Conservation (phyloP, 2,329 filamentous ascomycete genomes). For the Plectosphaerella cucumerina region DNA sequence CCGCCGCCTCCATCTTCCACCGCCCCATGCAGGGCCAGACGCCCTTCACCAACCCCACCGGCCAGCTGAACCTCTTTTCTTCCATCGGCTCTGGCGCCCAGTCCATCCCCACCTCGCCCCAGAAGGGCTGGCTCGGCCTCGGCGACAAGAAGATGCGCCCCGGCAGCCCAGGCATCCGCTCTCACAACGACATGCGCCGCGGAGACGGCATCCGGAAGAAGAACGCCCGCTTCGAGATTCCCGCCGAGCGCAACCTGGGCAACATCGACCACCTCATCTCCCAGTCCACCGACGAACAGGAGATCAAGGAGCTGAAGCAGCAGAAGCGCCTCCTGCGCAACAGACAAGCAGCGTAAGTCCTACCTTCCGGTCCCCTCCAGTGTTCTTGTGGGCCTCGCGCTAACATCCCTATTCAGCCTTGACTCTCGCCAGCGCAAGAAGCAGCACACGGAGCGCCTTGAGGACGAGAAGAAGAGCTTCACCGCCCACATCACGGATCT, state of each 20-base stretch:
- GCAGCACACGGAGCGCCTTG: conserved; percentile 92
- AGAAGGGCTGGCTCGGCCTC: conserved; percentile 54
- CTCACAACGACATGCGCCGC: conserved; percentile 71
- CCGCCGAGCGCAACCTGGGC: conserved; percentile 83
- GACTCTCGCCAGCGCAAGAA: conserved; percentile 98
- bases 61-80: conserved; percentile 51
- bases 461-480: conserved; percentile 94
- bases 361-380: conserved; percentile 12
- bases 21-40: conserved; percentile 47
- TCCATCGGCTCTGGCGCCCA: conserved; percentile 40
- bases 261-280: conserved; percentile 94
- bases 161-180: conserved; percentile 65
- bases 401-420: conserved; percentile 61
- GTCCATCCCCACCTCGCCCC: conserved; percentile 50
- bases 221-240: conserved; percentile 97
- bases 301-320: conserved; percentile 97
- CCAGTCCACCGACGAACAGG: conserved; percentile 81
- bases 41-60: conserved; percentile 49
- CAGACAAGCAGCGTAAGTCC: conserved; percentile 87
- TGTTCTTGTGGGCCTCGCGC: conserved; percentile 11
- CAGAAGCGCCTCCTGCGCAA: conserved; percentile 94
- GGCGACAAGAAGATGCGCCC: conserved; percentile 59
- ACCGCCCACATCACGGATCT: conserved; percentile 71
- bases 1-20: conserved; percentile 46
- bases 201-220: conserved; percentile 96